Conservation (phyloP, 495 filamentous ascomycete genomes). For the Aspergillus sparsus region DNA sequence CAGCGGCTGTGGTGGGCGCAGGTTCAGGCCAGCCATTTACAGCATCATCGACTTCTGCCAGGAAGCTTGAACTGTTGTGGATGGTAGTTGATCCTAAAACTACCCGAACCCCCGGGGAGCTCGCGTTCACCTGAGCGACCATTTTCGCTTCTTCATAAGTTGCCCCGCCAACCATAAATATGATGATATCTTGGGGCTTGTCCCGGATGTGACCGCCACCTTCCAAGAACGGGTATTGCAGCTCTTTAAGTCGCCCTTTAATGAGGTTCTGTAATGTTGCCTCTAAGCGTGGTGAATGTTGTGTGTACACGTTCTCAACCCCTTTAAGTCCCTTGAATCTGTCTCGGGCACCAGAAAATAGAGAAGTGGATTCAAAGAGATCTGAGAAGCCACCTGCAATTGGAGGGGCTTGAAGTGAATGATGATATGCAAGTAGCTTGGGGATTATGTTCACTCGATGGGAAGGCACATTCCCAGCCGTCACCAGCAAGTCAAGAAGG, state of each 20-base stretch:
- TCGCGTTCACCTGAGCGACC: constrained; percentile 88
- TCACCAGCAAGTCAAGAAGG: constrained; percentile 80
- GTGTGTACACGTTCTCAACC: constrained; percentile 98
- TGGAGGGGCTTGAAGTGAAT: constrained; percentile 73
- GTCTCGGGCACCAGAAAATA: constrained; percentile 86
- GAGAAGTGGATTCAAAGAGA: constrained; percentile 85
- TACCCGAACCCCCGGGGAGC: constrained; percentile 81
- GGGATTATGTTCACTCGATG: constrained; percentile 71
- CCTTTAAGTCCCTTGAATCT: constrained; percentile 95
- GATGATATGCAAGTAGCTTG: constrained; percentile 78
- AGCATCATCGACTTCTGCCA: constrained; percentile 83
- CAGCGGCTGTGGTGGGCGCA: constrained; percentile 66
- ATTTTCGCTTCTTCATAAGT: constrained; percentile 98
- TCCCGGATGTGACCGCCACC: constrained; percentile 80
- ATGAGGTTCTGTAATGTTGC: constrained; percentile 86
- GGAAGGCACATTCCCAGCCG: constrained; percentile 71
- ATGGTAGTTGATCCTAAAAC: constrained; percentile 84
- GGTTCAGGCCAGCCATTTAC: constrained; percentile 79
- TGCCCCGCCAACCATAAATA: constrained; percentile 89
- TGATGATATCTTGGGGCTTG: constrained; percentile 93
- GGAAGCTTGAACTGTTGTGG: constrained; percentile 81
- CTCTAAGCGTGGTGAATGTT: constrained; percentile 89
- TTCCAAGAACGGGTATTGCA: constrained; percentile 90
- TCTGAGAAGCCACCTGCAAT: constrained; percentile 77
- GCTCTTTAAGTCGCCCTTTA: constrained; percentile 80